Evolutionary conservation across 306 rosid species (phyloP), one percentile per base, ranked within the genome.

Genomic region (Clitoria ternatea): DNA sequence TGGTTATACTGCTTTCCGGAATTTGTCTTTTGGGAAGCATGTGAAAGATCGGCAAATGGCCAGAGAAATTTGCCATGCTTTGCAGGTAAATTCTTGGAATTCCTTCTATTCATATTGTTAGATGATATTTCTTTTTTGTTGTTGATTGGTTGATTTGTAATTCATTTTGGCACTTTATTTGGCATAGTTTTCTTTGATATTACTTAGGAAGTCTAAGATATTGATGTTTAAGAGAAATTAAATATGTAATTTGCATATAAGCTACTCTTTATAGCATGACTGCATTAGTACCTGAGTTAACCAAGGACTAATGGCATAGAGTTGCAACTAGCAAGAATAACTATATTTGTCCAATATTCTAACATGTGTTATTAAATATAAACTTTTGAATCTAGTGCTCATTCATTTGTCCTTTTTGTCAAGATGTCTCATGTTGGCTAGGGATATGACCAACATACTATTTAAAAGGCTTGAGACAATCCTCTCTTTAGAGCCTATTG

Each of bases 1-100:
- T 72, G 95, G 99, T 60, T 94, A 94, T 79, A 4, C 87, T 47
- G 87, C 96, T 74, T 91, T 94, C 79, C 93, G 99, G 43, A 94
- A 85, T 65, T 80, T 94, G 71, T 90, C 96, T 55, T 75, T 89
- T 68, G 96, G 92, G 71, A 94, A 91, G 86, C 59, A 89, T 74
- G 88, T 87, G 75, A 94, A 87, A 85, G 96, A 89, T 81, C 84
- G 89, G 50, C 79, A 86, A 40, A 48, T 75, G 52, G 97, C 99
- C 19, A 76, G 72, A 78, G 95, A 91, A 79, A 87, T 90, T 72
- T 85, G 87, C 67, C 78, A 54, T 60, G 90, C 94, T 71, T 84
- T 94, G 82, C 99, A 87, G 92, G 99, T 94, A 72, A 66, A 40
- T 43, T 53, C 36, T 52, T 69, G 39, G 68, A 67, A 48, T 40